Percentiles rank a stretch among this genome's conserved stretches.
Conservation (phyloP, 805 yeast species). For the Kregervanrija delftensis region DNA sequence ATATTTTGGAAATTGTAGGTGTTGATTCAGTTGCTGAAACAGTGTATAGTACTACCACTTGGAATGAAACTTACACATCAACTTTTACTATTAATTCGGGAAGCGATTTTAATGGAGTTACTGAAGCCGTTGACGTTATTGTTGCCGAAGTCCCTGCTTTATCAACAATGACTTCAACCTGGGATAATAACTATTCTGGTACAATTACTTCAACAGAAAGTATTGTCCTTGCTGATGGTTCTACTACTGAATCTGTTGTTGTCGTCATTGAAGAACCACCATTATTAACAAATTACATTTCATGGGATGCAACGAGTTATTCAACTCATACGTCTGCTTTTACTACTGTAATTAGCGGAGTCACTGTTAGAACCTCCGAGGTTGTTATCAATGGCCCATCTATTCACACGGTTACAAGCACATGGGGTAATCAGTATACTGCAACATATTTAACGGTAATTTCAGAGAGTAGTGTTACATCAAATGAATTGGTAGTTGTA, state of each 20-base stretch:
- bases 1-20: slow-evolving; percentile 5
- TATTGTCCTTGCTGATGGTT: not conserved
- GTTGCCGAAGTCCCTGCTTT: slow-evolving; percentile 1
- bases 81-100: not conserved
- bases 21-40: slow-evolving; percentile 1
- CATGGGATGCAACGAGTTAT: not conserved
- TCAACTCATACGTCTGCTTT: not conserved
- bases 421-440: not conserved
- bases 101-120: not conserved
- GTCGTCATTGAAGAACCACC: slow-evolving; percentile 3
- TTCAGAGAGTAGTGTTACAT: not conserved
- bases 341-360: not conserved
- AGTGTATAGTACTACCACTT: not conserved
- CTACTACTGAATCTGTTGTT: not conserved
- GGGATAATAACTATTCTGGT: not conserved
- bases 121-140: slow-evolving; percentile 1
- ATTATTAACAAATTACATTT: slow-evolving; percentile 1
- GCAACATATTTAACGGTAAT: not conserved
- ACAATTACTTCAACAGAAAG: slow-evolving; percentile 1
- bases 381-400: slow-evolving; percentile 5
- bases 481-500: not conserved
- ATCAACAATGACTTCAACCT: slow-evolving; percentile 2
- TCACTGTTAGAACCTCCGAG: not conserved
- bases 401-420: not conserved
- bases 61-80: not conserved